A percentile compares a stretch with the other conserved stretches of the same genome.
Conservation (phyloP, 1,284 basidiomycete species). For the Microbotryum intermedium region DNA sequence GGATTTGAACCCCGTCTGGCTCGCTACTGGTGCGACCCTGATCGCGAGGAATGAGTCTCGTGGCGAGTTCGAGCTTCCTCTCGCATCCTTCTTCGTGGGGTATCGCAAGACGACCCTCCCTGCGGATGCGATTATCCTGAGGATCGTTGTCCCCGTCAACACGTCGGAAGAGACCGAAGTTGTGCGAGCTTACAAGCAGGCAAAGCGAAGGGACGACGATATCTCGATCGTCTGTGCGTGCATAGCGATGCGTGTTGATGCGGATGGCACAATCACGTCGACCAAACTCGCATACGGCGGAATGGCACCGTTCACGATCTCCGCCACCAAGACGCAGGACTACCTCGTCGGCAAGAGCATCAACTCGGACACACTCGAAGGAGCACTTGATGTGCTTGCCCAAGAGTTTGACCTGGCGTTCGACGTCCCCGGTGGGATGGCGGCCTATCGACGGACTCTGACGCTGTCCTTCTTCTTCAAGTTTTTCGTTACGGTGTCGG, state of each 20-base stretch:
- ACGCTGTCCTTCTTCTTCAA: conserved; percentile 39
- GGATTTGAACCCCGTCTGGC: conserved; percentile 42
- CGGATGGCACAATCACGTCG: conserved; percentile 23
- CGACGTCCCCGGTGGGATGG: conserved; percentile 41
- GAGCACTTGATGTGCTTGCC: conserved; percentile 15
- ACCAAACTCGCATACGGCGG: conserved; percentile 38
- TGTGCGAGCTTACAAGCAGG: conserved; percentile 38
- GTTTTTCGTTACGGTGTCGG: conserved; percentile 36
- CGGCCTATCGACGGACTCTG: conserved; percentile 38
- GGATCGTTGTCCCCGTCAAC: conserved; percentile 29
- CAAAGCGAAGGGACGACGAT: conserved; percentile 41
- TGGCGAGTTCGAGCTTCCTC: conserved; percentile 16
- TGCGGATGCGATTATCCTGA: conserved; percentile 35
- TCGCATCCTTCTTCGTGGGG: conserved; percentile 37
- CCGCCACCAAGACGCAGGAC: conserved; percentile 23
- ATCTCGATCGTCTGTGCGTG: conserved; percentile 41
- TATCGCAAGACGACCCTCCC: conserved; percentile 40
- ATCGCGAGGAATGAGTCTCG: conserved; percentile 23
- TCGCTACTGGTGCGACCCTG: conserved; percentile 34
- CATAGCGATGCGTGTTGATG: conserved; percentile 22
- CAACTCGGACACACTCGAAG: conserved; percentile 13
- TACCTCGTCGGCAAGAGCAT: conserved; percentile 31
- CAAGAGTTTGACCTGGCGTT: conserved; percentile 37
- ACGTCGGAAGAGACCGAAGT: conserved; percentile 22
- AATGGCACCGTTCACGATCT: conserved; percentile 35